phyloP scores from a whole-genome alignment of 768 basidiomycete genomes.

The Pluteus cervinus region DNA sequence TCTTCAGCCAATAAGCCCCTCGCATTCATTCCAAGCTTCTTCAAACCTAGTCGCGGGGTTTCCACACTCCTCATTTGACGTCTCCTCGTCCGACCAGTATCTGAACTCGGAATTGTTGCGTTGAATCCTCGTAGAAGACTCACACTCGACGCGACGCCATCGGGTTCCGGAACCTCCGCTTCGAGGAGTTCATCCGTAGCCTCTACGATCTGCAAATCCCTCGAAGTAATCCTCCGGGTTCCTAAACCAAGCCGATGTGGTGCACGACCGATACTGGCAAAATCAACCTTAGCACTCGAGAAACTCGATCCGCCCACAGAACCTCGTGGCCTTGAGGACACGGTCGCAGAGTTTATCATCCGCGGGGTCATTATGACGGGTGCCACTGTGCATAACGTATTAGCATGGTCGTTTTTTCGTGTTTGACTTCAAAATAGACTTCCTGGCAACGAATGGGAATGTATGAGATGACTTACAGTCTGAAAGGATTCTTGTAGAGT shows the following conservation, averaged over 20 bases:
- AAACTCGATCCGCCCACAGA: conserved; percentile 25
- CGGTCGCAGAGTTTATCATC: conserved; percentile 69
- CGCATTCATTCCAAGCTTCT: conserved; percentile 72
- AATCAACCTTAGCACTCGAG: conserved; percentile 48
- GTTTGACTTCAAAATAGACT: no score
- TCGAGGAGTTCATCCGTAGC: conserved; percentile 72
- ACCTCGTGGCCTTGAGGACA: conserved; percentile 42
- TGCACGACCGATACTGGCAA: conserved; percentile 75
- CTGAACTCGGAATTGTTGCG: conserved; percentile 90
- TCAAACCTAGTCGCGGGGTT: conserved; percentile 68
- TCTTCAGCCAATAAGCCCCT: conserved; percentile 65
- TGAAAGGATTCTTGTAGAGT: conserved; percentile 67
- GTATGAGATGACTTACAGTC: conserved; percentile 53
- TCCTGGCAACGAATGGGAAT: no score
- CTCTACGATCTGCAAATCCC: conserved; percentile 80
- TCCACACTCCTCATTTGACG: conserved; percentile 79
- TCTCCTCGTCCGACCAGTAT: conserved; percentile 68
- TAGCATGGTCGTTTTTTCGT: no score
- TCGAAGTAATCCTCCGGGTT: conserved; percentile 67
- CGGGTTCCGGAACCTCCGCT: conserved; percentile 67
- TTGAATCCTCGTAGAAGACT: conserved; percentile 88
- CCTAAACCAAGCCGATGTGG: conserved; percentile 64
- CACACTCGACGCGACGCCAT: conserved; percentile 64
- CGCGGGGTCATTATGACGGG: conserved; percentile 88
- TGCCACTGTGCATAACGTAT: conserved; percentile 73